Percentiles rank a stretch among this genome's conserved stretches.
Conservation (phyloP, 2,329 filamentous ascomycete species). For the Claviceps digitariae region DNA sequence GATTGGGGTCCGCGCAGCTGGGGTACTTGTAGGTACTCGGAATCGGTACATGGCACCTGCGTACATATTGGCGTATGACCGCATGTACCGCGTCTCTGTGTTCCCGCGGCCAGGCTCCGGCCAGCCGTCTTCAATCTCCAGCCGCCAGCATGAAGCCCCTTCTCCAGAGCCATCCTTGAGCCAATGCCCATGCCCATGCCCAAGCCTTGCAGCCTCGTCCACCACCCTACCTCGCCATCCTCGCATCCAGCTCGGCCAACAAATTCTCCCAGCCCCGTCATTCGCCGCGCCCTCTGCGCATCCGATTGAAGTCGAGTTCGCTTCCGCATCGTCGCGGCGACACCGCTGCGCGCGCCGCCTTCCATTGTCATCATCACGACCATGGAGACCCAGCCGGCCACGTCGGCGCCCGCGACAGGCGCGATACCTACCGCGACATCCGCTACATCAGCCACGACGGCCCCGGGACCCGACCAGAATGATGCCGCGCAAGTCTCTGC, state of each 20-base stretch:
- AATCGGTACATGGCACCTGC: neutral
- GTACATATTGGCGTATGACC: neutral
- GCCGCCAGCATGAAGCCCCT: constrained; percentile 4
- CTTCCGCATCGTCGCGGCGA: constrained; percentile 24
- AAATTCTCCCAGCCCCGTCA: constrained; percentile 7
- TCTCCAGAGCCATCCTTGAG: constrained; percentile 6
- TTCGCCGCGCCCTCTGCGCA: constrained; percentile 5
- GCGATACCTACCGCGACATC: constrained; percentile 17
- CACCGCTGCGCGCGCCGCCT: constrained; percentile 17
- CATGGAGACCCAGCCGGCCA: constrained; percentile 32
- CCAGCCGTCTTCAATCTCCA: constrained; percentile 9
- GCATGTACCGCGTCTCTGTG: constrained; percentile 9
- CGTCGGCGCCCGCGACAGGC: constrained; percentile 20
- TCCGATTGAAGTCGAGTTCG: constrained; percentile 3
- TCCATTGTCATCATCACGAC: constrained; percentile 15
- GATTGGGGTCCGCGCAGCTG: too few species aligned
- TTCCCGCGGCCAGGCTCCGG: constrained; percentile 4
- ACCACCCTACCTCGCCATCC: neutral
- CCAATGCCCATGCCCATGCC: neutral
- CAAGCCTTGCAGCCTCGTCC: constrained; percentile 6
- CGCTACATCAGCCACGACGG: constrained; percentile 12
- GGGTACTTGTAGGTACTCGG: neutral
- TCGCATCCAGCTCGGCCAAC: constrained; percentile 6
- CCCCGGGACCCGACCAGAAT: constrained; percentile 15
- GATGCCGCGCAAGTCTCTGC: constrained; percentile 10